These are phyloP conservation scores for Astrocystis sublimbata DNA, from an alignment of 495 filamentous ascomycete species.

Conservation along the genomic window DNA sequence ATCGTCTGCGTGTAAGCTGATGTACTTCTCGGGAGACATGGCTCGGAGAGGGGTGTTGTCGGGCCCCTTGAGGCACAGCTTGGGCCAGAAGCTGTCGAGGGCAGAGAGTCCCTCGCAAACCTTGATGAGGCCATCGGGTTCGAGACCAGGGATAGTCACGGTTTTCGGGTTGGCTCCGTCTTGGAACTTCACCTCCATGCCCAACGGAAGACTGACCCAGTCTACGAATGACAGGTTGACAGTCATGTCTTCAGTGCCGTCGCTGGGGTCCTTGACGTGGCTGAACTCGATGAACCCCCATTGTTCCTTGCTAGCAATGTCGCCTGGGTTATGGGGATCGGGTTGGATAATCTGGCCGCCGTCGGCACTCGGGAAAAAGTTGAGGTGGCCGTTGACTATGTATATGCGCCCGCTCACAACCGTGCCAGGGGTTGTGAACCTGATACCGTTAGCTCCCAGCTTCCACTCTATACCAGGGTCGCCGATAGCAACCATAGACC, in stretches of 20 bases:
- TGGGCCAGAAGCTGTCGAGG: slow-evolving; percentile 35
- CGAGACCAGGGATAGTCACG: slow-evolving; percentile 53
- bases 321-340: slow-evolving; percentile 47
- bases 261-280: slow-evolving; percentile 35
- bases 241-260: slow-evolving; percentile 20
- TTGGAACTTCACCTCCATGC: slow-evolving; percentile 31
- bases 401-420: slow-evolving; percentile 14
- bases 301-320: slow-evolving; percentile 55
- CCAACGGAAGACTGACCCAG: slow-evolving; percentile 42
- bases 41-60: slow-evolving; percentile 32
- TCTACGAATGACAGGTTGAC: slow-evolving; percentile 46
- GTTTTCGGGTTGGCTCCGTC: slow-evolving; percentile 30
- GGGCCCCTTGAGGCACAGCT: slow-evolving; percentile 36
- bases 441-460: not conserved
- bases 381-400: slow-evolving; percentile 2
- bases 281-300: slow-evolving; percentile 48
- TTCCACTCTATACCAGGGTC: not conserved
- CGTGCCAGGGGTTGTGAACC: slow-evolving; percentile 6
- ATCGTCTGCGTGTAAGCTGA: slow-evolving; percentile 40
- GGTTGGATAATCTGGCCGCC: slow-evolving; percentile 1
- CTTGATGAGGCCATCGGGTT: slow-evolving; percentile 26
- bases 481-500: not conserved
- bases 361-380: slow-evolving; percentile 2
- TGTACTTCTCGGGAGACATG: slow-evolving; percentile 36
- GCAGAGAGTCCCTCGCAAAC: slow-evolving; percentile 34